Evolutionary conservation across 2,329 filamentous ascomycete species (phyloP).

Genomic region (Hypocrella siamensis): DNA sequence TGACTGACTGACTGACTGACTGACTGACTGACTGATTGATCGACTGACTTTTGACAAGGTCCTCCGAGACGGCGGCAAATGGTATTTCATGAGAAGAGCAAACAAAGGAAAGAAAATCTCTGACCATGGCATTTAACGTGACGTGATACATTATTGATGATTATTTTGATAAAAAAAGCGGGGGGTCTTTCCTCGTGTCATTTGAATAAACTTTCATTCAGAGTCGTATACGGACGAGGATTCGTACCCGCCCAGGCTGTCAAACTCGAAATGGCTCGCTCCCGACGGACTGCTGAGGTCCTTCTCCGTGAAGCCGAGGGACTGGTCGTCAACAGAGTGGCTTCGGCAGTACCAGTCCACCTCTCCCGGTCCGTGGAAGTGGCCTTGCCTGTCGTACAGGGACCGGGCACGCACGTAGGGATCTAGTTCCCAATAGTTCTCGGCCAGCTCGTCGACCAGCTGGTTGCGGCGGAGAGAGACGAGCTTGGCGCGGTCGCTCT

Average conservation of each 20-base stretch:
- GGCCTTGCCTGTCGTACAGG: constrained; percentile 60
- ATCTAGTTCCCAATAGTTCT: constrained; percentile 74
- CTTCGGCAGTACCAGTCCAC: constrained; percentile 46
- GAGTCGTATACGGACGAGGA: constrained; percentile 1
- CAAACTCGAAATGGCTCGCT: constrained; percentile 1
- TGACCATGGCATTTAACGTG: too few species aligned
- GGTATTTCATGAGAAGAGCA: too few species aligned
- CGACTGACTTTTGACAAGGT: too few species aligned
- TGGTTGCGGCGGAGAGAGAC: constrained; percentile 38
- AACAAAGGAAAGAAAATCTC: too few species aligned
- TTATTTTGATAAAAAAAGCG: too few species aligned
- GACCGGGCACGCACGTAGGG: constrained; percentile 63
- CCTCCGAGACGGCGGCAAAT: too few species aligned
- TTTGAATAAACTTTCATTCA: not conserved
- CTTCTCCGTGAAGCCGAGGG: constrained; percentile 2
- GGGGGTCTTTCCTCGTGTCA: too few species aligned
- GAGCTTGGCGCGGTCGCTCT: constrained; percentile 20
- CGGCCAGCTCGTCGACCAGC: constrained; percentile 43
- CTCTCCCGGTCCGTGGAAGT: constrained; percentile 48
- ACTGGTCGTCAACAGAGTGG: constrained; percentile 1
- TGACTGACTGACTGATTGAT: too few species aligned
- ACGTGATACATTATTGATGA: too few species aligned
- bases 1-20: too few species aligned
- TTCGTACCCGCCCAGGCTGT: not conserved
- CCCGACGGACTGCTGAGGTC: not conserved